Percentiles rank a stretch among this genome's conserved stretches.
Conservation (phyloP, 192 early-diverging fungal species). For the Chytriomyces confervae region DNA sequence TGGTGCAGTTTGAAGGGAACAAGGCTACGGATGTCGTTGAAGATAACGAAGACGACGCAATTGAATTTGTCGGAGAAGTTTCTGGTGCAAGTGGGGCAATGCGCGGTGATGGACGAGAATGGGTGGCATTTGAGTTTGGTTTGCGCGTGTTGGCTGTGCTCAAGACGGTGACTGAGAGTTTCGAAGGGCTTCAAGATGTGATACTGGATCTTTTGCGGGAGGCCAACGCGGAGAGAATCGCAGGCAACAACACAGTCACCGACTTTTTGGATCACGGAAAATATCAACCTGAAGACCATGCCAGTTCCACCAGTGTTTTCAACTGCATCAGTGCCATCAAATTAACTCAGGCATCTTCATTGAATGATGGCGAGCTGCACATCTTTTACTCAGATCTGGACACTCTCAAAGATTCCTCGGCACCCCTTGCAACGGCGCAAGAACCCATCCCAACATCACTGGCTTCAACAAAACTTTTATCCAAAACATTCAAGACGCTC, state of each 20-base stretch:
- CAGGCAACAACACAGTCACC: neutral
- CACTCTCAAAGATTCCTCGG: neutral
- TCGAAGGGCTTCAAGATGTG: conserved; percentile 48
- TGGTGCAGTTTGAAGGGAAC: neutral
- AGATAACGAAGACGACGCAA: conserved; percentile 46
- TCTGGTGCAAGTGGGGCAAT: conserved; percentile 43
- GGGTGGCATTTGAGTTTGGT: conserved; percentile 71
- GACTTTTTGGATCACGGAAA: conserved; percentile 28
- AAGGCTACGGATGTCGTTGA: neutral
- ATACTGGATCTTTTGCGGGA: conserved; percentile 23
- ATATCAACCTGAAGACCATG: conserved; percentile 27
- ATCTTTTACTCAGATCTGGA: neutral
- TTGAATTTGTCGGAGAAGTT: conserved; percentile 54
- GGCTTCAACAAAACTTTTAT: neutral
- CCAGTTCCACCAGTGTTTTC: neutral
- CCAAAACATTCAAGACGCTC: neutral
- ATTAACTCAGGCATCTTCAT: conserved; percentile 54
- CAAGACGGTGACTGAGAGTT: conserved; percentile 43
- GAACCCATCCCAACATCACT: neutral
- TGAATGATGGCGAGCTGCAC: conserved; percentile 59
- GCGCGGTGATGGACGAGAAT: conserved; percentile 43
- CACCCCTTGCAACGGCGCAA: neutral
- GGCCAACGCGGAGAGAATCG: neutral
- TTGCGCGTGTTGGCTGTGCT: conserved; percentile 65
- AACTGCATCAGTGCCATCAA: conserved; percentile 47